phyloP scores from a whole-genome alignment of 768 basidiomycete species.

The Erythrobasidium yunnanense region DNA sequence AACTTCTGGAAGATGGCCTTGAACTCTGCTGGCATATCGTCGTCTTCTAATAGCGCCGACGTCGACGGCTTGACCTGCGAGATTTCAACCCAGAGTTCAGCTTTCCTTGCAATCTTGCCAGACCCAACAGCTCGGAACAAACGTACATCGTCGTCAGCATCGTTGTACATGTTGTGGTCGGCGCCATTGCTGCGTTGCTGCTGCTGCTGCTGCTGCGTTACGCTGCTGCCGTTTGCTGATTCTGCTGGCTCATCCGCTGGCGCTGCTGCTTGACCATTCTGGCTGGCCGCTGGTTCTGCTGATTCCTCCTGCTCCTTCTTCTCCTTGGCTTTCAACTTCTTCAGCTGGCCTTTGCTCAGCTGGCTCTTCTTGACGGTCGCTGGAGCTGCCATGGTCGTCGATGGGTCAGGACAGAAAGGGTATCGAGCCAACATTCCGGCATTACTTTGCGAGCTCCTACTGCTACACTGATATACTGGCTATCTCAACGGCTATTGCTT shows the following conservation, averaged over 20 bases:
- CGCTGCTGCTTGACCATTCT: background rate
- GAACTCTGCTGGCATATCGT: conserved; percentile 1
- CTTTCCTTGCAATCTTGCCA: background rate
- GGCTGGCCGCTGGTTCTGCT: background rate
- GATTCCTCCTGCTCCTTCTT: conserved; percentile 24
- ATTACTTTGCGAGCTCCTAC: too few relatives aligned
- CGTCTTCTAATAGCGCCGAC: background rate
- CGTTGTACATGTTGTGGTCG: conserved; percentile 7
- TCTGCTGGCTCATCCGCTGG: background rate
- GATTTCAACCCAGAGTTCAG: background rate
- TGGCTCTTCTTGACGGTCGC: conserved; percentile 9
- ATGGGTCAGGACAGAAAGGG: too few relatives aligned
- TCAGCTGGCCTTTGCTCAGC: conserved; percentile 18
- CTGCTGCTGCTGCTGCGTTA: background rate
- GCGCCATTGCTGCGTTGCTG: background rate
- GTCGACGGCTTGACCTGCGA: conserved; percentile 4
- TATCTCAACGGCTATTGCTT: too few relatives aligned
- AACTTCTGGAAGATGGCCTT: conserved; percentile 18
- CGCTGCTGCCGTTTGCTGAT: background rate
- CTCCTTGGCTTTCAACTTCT: conserved; percentile 30
- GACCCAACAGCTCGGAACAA: background rate
- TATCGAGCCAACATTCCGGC: too few relatives aligned
- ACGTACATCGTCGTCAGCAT: conserved; percentile 17
- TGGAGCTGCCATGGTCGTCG: conserved; percentile 1
- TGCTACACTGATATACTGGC: too few relatives aligned